A percentile compares a stretch with the other conserved stretches of the same genome.
Conservation (phyloP, 371 early-diverging fungal genomes). For the Mucor irregularis region DNA sequence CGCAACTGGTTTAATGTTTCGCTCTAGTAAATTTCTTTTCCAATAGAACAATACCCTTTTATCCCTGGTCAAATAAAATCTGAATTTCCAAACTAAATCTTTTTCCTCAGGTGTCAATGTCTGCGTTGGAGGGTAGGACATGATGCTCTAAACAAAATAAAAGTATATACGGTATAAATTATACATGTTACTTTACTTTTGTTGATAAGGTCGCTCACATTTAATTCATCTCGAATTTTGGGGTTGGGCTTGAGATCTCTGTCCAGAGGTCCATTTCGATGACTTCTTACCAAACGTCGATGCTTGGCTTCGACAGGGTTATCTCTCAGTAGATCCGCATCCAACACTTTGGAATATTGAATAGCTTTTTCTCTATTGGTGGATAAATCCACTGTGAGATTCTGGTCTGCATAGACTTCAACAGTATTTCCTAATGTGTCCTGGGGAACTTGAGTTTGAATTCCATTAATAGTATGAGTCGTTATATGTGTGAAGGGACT, state of each 20-base stretch:
- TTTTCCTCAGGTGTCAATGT: slow-evolving; percentile 83
- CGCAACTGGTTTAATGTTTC: not conserved
- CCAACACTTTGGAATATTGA: slow-evolving; percentile 51
- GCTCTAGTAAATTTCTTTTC: too few species aligned
- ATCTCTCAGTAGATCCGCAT: slow-evolving; percentile 76
- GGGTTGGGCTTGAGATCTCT: slow-evolving; percentile 95
- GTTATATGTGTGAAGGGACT: slow-evolving; percentile 16
- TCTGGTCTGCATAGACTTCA: too few species aligned
- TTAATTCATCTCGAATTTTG: slow-evolving; percentile 89
- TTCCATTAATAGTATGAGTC: slow-evolving; percentile 2
- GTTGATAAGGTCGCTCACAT: slow-evolving; percentile 52
- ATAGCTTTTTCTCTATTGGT: not conserved
- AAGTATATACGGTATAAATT: too few species aligned
- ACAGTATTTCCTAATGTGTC: too few species aligned
- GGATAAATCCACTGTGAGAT: slow-evolving; percentile 29
- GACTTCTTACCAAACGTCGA: slow-evolving; percentile 87
- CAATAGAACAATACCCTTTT: slow-evolving; percentile 66
- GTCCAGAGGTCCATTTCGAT: slow-evolving; percentile 88
- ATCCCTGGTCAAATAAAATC: slow-evolving; percentile 90
- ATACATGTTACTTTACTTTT: not conserved
- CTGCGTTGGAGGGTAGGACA: slow-evolving; percentile 90
- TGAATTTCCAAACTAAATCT: slow-evolving; percentile 95
- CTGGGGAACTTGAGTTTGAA: not conserved
- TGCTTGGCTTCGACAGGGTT: slow-evolving; percentile 97
- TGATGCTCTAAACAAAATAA: slow-evolving; percentile 62